A percentile compares a stretch with the other conserved stretches of the same genome.
phyloP scores from a whole-genome alignment of 495 filamentous ascomycete species.

The Hyaloscypha hepaticicola region DNA sequence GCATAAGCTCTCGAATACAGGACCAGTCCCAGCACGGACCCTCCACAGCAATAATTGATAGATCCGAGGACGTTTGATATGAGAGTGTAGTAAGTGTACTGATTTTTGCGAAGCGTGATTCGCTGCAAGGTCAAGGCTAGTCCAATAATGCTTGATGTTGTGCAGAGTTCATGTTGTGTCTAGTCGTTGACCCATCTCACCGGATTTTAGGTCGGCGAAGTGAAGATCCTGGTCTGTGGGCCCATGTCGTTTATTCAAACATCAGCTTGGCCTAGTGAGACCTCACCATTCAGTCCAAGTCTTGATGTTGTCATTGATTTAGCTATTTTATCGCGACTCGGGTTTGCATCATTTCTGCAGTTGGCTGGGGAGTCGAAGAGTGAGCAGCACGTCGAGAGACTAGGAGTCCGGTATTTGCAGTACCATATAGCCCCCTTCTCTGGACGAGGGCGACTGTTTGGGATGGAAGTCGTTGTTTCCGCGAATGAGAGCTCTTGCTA shows the following conservation, averaged over 20 bases:
- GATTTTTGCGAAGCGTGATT: not conserved
- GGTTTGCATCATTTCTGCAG: not conserved
- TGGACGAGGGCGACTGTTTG: not conserved
- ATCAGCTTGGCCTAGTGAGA: not conserved
- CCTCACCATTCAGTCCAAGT: not conserved
- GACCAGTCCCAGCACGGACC: not conserved
- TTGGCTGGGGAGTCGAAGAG: not conserved
- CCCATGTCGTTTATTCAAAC: not conserved
- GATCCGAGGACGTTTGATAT: not conserved
- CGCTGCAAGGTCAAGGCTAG: not conserved
- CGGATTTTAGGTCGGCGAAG: slow-evolving; percentile 4
- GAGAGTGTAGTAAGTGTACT: not conserved
- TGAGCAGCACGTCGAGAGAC: not conserved
- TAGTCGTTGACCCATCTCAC: slow-evolving; percentile 2
- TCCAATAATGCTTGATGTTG: not conserved
- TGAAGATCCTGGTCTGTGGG: not conserved
- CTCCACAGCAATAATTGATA: not conserved
- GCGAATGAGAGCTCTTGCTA: not conserved
- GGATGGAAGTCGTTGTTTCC: not conserved
- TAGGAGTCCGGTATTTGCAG: no score
- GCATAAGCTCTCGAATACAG: not conserved
- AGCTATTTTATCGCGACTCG: not conserved
- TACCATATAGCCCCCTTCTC: not conserved
- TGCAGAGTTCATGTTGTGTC: slow-evolving; percentile 2
- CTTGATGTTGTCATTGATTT: not conserved